A percentile compares a stretch with the other conserved stretches of the same genome.
phyloP scores from a whole-genome alignment of 805 yeast genomes.

The Suhomyces tanzawaensis region DNA sequence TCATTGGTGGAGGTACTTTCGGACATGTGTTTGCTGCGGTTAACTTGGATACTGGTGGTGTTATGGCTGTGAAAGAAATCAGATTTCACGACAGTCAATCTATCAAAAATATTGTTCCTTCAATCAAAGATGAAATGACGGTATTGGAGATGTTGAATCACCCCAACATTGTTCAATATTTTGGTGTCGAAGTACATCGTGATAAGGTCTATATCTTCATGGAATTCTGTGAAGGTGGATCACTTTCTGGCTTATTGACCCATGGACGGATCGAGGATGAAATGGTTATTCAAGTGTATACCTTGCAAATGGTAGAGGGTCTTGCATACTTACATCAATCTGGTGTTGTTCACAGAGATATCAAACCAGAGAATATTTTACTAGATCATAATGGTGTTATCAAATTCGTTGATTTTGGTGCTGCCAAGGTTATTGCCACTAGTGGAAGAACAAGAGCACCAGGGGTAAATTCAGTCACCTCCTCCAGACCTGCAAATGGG shows the following conservation, averaged over 20 bases:
- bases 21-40: slow-evolving; percentile 92
- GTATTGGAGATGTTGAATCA: slow-evolving; percentile 92
- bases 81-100: slow-evolving; percentile 85
- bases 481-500: slow-evolving; percentile 1
- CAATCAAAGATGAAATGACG: slow-evolving; percentile 94
- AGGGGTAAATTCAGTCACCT: background rate
- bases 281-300: slow-evolving; percentile 82
- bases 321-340: slow-evolving; percentile 90
- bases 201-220: slow-evolving; percentile 93
- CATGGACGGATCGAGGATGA: slow-evolving; percentile 97
- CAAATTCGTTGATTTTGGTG: slow-evolving; percentile 96
- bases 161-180: slow-evolving; percentile 94
- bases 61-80: slow-evolving; percentile 96
- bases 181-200: slow-evolving; percentile 95
- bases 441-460: slow-evolving; percentile 45
- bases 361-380: slow-evolving; percentile 91
- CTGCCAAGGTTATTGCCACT: slow-evolving; percentile 84
- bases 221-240: slow-evolving; percentile 98
- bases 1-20: slow-evolving; percentile 93
- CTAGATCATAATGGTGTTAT: slow-evolving; percentile 90
- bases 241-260: slow-evolving; percentile 77
- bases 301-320: slow-evolving; percentile 92
- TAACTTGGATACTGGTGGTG: slow-evolving; percentile 90
- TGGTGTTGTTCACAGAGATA: slow-evolving; percentile 95
- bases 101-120: slow-evolving; percentile 77